Percentiles rank a stretch among this genome's conserved stretches.
These are phyloP conservation scores for Echinosophora koreensis DNA, from an alignment of 306 rosid genomes.

Conservation along the genomic window DNA sequence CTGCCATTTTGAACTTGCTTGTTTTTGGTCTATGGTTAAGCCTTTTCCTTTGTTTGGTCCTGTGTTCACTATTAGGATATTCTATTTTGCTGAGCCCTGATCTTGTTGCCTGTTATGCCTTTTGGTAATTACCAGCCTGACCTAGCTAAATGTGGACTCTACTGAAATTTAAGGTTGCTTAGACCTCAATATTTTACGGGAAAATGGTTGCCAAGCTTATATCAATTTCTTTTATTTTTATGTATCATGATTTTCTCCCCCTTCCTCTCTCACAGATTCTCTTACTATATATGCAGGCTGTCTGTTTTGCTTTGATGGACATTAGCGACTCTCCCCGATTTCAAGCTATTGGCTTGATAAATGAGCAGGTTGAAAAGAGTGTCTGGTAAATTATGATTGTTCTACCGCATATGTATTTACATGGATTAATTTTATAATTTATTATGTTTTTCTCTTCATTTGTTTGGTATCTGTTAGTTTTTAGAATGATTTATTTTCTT, in stretches of 20 bases:
- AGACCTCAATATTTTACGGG: conserved; percentile 14
- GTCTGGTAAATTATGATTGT: conserved; percentile 65
- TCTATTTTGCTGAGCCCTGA: conserved; percentile 14
- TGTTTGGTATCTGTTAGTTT: conserved; percentile 26
- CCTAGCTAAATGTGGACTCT: conserved; percentile 32
- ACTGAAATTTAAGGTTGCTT: conserved; percentile 40
- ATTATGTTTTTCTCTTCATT: background rate
- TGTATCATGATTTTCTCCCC: conserved; percentile 27
- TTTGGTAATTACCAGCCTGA: conserved; percentile 25
- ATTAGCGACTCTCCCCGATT: conserved; percentile 57
- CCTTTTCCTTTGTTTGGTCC: conserved; percentile 27
- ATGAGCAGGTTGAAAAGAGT: conserved; percentile 62
- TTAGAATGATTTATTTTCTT: conserved; percentile 29
- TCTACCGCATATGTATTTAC: conserved; percentile 30
- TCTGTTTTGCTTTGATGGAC: conserved; percentile 74
- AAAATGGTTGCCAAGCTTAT: conserved; percentile 30
- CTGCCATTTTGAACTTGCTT: background rate
- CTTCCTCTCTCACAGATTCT: conserved; percentile 30
- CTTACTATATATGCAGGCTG: conserved; percentile 60
- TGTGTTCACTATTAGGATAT: conserved; percentile 39
- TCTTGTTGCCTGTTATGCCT: conserved; percentile 30
- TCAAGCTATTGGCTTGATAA: conserved; percentile 54
- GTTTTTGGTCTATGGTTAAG: background rate
- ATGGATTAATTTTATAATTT: conserved; percentile 21
- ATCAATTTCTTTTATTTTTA: conserved; percentile 24